These are phyloP conservation scores for Monosiga brevicollis DNA, from an alignment of 78 protist genomes.

Conservation along the genomic window DNA sequence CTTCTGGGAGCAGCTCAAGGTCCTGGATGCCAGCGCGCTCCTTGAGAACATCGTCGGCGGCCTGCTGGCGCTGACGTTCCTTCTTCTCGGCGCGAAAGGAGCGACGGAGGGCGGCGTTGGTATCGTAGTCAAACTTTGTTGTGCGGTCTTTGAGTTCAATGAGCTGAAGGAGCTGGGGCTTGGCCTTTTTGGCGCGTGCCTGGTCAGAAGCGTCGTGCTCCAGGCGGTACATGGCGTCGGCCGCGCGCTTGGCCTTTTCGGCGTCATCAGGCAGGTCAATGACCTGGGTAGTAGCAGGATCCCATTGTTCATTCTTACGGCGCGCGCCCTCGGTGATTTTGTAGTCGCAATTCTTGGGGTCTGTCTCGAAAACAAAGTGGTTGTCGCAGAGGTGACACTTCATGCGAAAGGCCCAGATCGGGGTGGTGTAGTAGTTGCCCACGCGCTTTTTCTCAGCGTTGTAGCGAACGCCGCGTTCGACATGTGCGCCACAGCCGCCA, in stretches of 20 bases:
- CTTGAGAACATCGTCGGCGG: too few relatives aligned
- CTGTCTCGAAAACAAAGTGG: slow-evolving; percentile 24
- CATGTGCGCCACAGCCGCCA: slow-evolving; percentile 10
- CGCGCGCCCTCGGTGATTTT: slow-evolving; percentile 1
- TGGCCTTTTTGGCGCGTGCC: neutral
- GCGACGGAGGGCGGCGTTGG: neutral
- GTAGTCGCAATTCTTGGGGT: slow-evolving; percentile 28
- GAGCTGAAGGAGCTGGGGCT: neutral
- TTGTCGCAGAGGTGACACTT: slow-evolving; percentile 32
- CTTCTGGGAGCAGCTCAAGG: too few relatives aligned
- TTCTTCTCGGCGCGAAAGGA: neutral
- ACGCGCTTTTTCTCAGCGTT: slow-evolving; percentile 31
- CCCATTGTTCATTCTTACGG: neutral
- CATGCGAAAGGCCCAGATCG: slow-evolving; percentile 22
- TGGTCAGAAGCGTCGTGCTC: slow-evolving; percentile 12
- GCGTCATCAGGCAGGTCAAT: neutral
- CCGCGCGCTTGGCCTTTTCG: slow-evolving; percentile 1
- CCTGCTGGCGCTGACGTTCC: slow-evolving; percentile 1
- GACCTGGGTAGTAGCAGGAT: neutral
- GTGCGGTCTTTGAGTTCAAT: neutral
- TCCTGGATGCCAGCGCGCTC: too few relatives aligned
- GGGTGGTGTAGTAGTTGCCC: slow-evolving; percentile 37
- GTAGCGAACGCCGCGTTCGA: slow-evolving; percentile 22
- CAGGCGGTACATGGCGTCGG: slow-evolving; percentile 15
- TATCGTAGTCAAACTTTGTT: neutral